These are phyloP conservation scores for Comarum palustre DNA, from an alignment of 306 rosid genomes.

Conservation along the genomic window DNA sequence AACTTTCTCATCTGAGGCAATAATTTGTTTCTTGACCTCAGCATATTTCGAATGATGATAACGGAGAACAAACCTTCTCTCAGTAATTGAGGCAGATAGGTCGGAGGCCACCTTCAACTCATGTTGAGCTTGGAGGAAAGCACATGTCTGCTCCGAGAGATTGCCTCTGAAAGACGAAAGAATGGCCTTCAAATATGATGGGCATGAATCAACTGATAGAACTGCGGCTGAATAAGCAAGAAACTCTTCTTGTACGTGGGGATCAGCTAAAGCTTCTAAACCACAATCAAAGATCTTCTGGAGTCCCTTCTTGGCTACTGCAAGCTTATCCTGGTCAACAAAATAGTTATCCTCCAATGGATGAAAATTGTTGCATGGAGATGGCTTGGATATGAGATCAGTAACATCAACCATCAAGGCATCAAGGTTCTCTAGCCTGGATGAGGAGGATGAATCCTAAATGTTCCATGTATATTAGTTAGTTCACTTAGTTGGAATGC, in stretches of 20 bases:
- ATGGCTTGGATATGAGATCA: slow-evolving; percentile 12
- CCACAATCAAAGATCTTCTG: slow-evolving; percentile 14
- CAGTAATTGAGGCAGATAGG: slow-evolving; percentile 1
- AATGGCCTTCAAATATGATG: not conserved
- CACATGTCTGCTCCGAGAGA: not conserved
- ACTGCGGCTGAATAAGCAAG: slow-evolving; percentile 2
- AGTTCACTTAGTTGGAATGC: not conserved
- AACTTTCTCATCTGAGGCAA: slow-evolving; percentile 10
- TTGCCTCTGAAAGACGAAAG: slow-evolving; percentile 1
- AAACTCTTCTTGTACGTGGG: slow-evolving; percentile 11
- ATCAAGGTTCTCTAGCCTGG: slow-evolving; percentile 6
- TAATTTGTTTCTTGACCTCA: slow-evolving; percentile 6
- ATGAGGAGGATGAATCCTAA: slow-evolving; percentile 4
- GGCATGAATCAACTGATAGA: not conserved
- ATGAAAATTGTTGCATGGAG: not conserved
- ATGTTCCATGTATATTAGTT: not conserved
- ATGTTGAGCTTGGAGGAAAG: slow-evolving; percentile 15
- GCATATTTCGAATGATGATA: slow-evolving; percentile 3
- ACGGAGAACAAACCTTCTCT: slow-evolving; percentile 7
- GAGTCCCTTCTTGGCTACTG: slow-evolving; percentile 14
- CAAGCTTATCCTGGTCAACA: not conserved
- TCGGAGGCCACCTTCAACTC: slow-evolving; percentile 6
- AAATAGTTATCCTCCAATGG: not conserved
- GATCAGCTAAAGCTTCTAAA: not conserved
- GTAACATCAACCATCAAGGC: not conserved